Evolutionary conservation across 139 green algal genomes (phyloP), one percentile per base, ranked within the genome.

Genomic region (Chlorella ohadii): DNA sequence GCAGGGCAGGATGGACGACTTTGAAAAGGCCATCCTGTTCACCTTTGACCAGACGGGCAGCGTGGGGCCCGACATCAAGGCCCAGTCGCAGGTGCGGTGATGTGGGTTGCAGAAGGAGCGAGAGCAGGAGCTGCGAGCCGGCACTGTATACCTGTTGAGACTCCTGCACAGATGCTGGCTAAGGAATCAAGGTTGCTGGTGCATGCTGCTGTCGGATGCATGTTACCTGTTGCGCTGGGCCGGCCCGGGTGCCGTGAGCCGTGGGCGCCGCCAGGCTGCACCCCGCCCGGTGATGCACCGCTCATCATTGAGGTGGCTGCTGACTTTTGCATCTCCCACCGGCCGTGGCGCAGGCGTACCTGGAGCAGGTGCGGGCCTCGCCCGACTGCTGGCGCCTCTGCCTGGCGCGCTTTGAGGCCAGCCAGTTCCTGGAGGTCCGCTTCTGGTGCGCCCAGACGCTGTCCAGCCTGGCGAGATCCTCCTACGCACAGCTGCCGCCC

Each of bases 1-100:
- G 31, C 0, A 12, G 44, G 5, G 44, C 47, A 96, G 95, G 93
- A 65, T 83, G 47, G 96, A 98, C 88, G 96, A 99, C 81, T 96
- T 98, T 65, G 96, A 99, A 86, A 96, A 94, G 65, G 96, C 96
- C 4, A 86, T 99, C 31, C 84, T 99, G 28, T 94, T 97, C 78
- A 92, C 71, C 34, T 98, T 98, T 88, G 94, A 96, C 88, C 96
- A 97, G 76, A 92, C 86, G 27, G 94, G 94, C 5, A 72, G 51
- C 28, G 89, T 93, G 6, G 85, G 90, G 16, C 38, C 81, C 0
- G 64, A 74, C 28, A 84, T 94, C 12, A 84, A 96, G 89, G 91
- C 91, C 57, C 91, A 91, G 41, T 96, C 96, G 6, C 51, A 59
- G 51, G 51, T 59, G 51, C 51, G 51, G 44, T 51, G 44, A 51